Evolutionary conservation across 108 stramenopile genomes (phyloP), one percentile per base, ranked within the genome.

Genomic region (Heterococcus sp.): DNA sequence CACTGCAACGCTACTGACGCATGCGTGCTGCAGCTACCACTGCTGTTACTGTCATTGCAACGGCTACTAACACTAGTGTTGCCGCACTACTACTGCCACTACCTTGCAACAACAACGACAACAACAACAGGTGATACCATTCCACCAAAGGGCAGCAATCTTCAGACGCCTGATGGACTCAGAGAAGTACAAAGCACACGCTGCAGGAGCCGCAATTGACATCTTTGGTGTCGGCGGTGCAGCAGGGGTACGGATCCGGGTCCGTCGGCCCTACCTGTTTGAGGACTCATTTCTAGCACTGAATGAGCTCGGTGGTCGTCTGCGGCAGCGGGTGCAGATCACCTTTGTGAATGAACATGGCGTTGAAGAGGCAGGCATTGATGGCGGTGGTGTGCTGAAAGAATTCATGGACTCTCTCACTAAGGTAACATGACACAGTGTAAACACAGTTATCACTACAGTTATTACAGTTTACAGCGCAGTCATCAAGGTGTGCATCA

Each of bases 331-430:
- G 8, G 2, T 67, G 5, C 66, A 67, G 73, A 93, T 97, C n/a
- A 90, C 93, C 2, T 96, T 98, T 77, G 84, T 94, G 32, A 95
- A 93, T 80, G 79, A 93, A 66, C 93, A 96, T 68, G 98, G 96
- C 30, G 75, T 88, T 14, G 89, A 92, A 80, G 98, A 99, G 83
- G 92, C 94, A n/a, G 98, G 98, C 21, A 98, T 99, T 75, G 98
- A 99, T 84, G 98, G 97, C 4, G 98, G 98, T 1, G 98, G 98
- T 1, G 92, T 99, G 1, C 97, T 97, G 82, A 99, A 98, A 83
- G 98, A 98, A 84, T 92, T 87, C 64, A 65, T 91, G 58, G 89
- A 88, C 39, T 73, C 78, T n/a, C 33, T 90, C 32, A 73, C 87
- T 63, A 87, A 85, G 46, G 46, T 58, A n/a, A n/a, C n/a, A n/a